Base-by-base conservation (phyloP, 2,329 filamentous ascomycete species). In the Colletotrichum tropicicola region DNA sequence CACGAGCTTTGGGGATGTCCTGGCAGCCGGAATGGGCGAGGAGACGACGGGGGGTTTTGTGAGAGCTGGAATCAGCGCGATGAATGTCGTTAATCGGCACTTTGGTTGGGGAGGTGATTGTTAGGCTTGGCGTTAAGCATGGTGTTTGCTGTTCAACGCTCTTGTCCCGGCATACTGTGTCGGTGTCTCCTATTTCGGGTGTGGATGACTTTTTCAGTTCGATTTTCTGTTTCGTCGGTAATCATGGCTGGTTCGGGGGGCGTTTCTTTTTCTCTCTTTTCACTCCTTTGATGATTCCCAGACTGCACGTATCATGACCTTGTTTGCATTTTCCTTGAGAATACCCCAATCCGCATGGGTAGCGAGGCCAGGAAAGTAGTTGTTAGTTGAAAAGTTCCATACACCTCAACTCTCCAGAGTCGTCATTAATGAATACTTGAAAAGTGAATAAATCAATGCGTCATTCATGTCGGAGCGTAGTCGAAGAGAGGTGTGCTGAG, bases 61-160 rank as follows among this genome's bases (percentile, higher is more conserved):
- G 23, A 77, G 80, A 60, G 81, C 82, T 2, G 83, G 86, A 1
- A 74, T 86, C 8, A 77, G 78, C 47, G 83, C 83, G 8, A 84
- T 86, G 79, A 82, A 81, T 27, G 77, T 82, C 27, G 78, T 87
- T 23, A 85, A 87, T 68, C 76, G 82, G 13, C 84, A 84, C 35
- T 76, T 86, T 59, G 85, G 85, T 28, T 87, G 85, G 85, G 84
- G 85, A 17, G 74, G 63, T 15, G 19, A 5, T 27, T 19, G 13
- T 28, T 57, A 15, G 30, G 32, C 10, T 35, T 35, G 12, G 41
- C 23, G n/a, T 35, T 17, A 30, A 12, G 43, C 45, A 15, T 48
- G 28, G 21, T 28, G 17, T 25, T 23, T 45, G 15, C 9, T 13
- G 30, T 32, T 35, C 3, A 8, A 2, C 21, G 27, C 28, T 30